Base-by-base conservation (phyloP, 78 protist species). In the slime mould (Dictyostelium discoideum) region DNA sequence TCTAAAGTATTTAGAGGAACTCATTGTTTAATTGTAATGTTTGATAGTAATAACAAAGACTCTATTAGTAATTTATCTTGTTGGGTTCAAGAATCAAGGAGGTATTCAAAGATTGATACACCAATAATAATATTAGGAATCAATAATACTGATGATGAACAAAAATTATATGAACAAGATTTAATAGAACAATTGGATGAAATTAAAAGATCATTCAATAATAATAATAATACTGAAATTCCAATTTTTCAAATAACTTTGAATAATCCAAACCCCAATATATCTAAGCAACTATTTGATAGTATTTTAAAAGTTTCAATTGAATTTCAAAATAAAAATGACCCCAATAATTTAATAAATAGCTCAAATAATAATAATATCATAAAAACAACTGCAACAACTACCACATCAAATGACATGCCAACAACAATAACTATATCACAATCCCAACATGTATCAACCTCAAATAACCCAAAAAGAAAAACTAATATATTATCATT, bases 401-500 rank as follows among this genome's bases (percentile, higher is more conserved):
- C 32, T 7, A 22, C 26, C 2, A 10, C 76, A 8, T 8, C 32
- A 16, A 24, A 20, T 60, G 76, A 24, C 32, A 1, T 10, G 32
- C 24, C 76, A 67, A 10, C 76, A 24, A 10, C 32, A 24, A 24
- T 24, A 67, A 24, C 76, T 2, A 24, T 67, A 67, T 67, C 76
- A 0, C 76, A 22, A 67, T 67, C 76, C 3, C 76, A 22, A 20
- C 6, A 2, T 3, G 6, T 4, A 22, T 63, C 73, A 67, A 1
- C 24, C 24, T 24, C 76, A 67, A 10, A 24, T 67, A 22, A 7
- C 76, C 32, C 26, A 67, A 67, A 67, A 67, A 67, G 37, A 67
- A 67, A 42, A 95, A 92, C n/a, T 96, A 95, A 11, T 80, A 18
- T 7, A 92, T 96, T 16, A 63, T 37, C 92, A 67, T 10, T 67